phyloP scores from a whole-genome alignment of 306 rosid genomes.

The Ceratonia siliqua region DNA sequence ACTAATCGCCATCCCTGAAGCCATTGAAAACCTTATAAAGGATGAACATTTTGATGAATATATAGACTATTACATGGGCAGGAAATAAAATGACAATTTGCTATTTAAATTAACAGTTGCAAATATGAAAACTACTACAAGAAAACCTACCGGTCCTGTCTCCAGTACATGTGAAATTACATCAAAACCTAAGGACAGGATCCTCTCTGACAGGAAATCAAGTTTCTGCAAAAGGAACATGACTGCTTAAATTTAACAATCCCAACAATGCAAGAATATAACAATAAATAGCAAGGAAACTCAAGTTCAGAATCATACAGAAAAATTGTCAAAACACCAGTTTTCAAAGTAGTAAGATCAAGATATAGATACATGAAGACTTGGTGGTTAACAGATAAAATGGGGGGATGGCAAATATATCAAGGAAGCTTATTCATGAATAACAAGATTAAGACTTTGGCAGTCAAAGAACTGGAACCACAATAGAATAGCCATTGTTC shows the following conservation, averaged over 20 bases:
- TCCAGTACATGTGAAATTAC: constrained; percentile 80
- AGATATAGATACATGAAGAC: constrained; percentile 1
- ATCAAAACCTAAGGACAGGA: constrained; percentile 78
- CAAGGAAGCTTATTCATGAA: neutral
- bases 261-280: constrained; percentile 21
- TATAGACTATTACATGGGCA: neutral
- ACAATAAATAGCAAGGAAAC: constrained; percentile 17
- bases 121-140: constrained; percentile 16
- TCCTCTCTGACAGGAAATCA: constrained; percentile 68
- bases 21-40: constrained; percentile 32
- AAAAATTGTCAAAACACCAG: neutral
- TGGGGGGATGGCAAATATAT: constrained; percentile 6
- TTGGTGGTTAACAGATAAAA: neutral
- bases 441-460: neutral
- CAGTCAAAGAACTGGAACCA: constrained; percentile 27
- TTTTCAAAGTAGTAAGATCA: neutral
- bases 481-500: constrained; percentile 23
- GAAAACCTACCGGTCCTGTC: constrained; percentile 76
- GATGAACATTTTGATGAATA: constrained; percentile 15
- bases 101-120: neutral
- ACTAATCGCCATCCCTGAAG: constrained; percentile 91
- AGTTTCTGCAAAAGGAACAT: constrained; percentile 62
- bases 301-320: constrained; percentile 22
- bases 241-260: constrained; percentile 31
- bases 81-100: neutral